Evolutionary conservation across 2,329 filamentous ascomycete genomes (phyloP).

Genomic region (Zasmidium cellare): DNA sequence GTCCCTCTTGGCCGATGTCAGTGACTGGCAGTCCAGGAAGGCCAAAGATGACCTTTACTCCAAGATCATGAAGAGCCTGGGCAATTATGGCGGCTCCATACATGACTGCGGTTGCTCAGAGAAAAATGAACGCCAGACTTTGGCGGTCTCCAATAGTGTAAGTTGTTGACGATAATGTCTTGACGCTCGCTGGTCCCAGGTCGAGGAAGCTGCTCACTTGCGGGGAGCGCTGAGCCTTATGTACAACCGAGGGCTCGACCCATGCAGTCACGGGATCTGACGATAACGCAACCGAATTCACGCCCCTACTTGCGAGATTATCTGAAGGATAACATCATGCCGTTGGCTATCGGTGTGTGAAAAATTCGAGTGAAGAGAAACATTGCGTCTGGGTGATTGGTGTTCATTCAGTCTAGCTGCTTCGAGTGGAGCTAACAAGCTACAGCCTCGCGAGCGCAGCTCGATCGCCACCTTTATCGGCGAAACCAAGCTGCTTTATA

Average conservation of each 20-base stretch:
- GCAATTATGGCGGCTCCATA: conserved; percentile 51
- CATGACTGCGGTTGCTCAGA: not conserved
- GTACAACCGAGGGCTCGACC: not conserved
- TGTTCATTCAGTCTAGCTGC: not conserved
- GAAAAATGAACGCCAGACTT: too few species aligned
- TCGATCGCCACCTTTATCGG: conserved; percentile 26
- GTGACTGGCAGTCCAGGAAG: conserved; percentile 58
- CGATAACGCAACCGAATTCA: not conserved
- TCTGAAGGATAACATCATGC: too few species aligned
- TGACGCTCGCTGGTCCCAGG: too few species aligned
- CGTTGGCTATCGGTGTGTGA: too few species aligned
- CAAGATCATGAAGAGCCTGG: conserved; percentile 49
- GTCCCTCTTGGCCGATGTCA: conserved; percentile 58
- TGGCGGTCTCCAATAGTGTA: too few species aligned
- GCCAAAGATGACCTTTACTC: conserved; percentile 54
- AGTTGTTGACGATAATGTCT: too few species aligned
- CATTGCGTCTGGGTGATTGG: not conserved
- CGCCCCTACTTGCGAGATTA: too few species aligned
- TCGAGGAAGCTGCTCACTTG: not conserved
- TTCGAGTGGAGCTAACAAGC: not conserved
- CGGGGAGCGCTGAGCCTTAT: not conserved
- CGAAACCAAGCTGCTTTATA: conserved; percentile 15
- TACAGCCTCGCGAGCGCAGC: conserved; percentile 31
- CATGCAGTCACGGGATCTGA: not conserved
- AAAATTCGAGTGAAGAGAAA: too few species aligned